phyloP scores from a whole-genome alignment of 2,329 filamentous ascomycete species.

The Periglandula ipomoeae region DNA sequence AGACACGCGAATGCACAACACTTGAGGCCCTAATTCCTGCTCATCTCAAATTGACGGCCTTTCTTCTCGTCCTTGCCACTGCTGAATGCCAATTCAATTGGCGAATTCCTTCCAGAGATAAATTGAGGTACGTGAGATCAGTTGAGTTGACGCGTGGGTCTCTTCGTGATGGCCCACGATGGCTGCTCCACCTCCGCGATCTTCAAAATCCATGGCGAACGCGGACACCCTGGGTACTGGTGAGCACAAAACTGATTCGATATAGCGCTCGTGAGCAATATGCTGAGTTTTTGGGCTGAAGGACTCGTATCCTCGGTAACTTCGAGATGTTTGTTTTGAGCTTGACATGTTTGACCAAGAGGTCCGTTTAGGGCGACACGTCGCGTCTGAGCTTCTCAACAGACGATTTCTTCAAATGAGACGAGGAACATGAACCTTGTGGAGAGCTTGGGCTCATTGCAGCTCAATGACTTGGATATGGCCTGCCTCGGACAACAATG shows the following conservation, averaged over 20 bases:
- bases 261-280: background rate
- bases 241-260: background rate
- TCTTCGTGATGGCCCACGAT: background rate
- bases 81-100: background rate
- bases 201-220: background rate
- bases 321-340: background rate
- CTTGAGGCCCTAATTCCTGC: background rate
- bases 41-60: background rate
- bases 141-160: background rate
- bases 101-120: background rate
- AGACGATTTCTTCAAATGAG: background rate
- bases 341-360: background rate
- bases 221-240: background rate
- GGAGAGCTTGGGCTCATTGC: background rate
- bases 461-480: background rate
- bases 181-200: background rate
- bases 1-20: background rate
- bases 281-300: background rate
- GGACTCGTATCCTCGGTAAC: background rate
- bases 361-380: background rate
- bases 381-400: background rate
- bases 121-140: background rate
- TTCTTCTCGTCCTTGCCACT: background rate
- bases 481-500: background rate
- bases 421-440: no score